phyloP scores from a whole-genome alignment of 2,329 filamentous ascomycete species.

The Trichoderma endophyticum region DNA sequence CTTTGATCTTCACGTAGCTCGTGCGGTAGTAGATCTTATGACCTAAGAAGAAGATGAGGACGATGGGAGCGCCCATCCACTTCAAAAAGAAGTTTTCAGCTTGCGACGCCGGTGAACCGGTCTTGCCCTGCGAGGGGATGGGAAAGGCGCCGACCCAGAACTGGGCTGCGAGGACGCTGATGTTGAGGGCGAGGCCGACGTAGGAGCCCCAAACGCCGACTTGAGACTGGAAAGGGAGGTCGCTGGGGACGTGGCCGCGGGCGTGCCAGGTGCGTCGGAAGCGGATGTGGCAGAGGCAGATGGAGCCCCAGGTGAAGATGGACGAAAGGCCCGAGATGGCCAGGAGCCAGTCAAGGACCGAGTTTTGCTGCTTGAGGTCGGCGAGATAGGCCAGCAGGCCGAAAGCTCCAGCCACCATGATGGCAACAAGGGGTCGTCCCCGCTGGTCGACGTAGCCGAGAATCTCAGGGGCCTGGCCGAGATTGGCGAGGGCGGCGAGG shows the following conservation, averaged over 20 bases:
- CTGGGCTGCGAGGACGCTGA: constrained; percentile 73
- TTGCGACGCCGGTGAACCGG: constrained; percentile 35
- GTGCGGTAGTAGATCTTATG: constrained; percentile 78
- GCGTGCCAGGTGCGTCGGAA: constrained; percentile 78
- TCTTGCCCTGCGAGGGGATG: constrained; percentile 51
- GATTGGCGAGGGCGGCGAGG: constrained; percentile 83
- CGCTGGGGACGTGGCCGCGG: constrained; percentile 66
- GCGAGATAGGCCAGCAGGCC: constrained; percentile 76
- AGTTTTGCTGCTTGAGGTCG: constrained; percentile 53
- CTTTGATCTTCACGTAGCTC: constrained; percentile 59
- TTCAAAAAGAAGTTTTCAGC: constrained; percentile 69
- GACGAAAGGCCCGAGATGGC: constrained; percentile 67
- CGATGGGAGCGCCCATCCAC: constrained; percentile 68
- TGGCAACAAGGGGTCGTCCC: constrained; percentile 74
- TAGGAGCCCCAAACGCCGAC: constrained; percentile 77
- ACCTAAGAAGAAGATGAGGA: constrained; percentile 62
- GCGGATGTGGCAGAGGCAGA: constrained; percentile 87
- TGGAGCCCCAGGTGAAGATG: constrained; percentile 77
- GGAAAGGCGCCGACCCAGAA: constrained; percentile 87
- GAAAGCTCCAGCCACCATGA: constrained; percentile 61
- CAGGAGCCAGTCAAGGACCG: constrained; percentile 73
- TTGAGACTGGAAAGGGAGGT: constrained; percentile 79
- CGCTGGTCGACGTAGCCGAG: constrained; percentile 79
- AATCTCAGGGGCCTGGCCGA: constrained; percentile 73
- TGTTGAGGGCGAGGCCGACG: constrained; percentile 72